phyloP scores from a whole-genome alignment of 179 eudicot species.

The Pouteria campechiana region DNA sequence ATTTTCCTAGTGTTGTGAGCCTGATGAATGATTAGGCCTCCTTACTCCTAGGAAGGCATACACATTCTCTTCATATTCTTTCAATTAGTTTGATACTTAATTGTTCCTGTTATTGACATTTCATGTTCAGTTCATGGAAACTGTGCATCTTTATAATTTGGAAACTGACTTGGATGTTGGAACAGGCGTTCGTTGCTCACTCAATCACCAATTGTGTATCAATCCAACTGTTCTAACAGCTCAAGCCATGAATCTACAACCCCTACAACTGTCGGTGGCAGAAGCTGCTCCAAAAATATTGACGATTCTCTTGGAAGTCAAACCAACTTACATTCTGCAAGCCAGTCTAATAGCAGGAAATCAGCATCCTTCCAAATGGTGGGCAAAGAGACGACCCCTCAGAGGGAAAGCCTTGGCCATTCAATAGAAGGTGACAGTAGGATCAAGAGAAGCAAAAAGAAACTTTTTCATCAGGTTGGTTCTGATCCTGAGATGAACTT shows the following conservation, averaged over 20 bases:
- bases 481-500: slow-evolving; percentile 43
- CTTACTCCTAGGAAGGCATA: no score
- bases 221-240: slow-evolving; percentile 11
- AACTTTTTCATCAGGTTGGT: slow-evolving; percentile 19
- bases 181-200: slow-evolving; percentile 84
- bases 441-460: slow-evolving; percentile 33
- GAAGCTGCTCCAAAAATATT: slow-evolving; percentile 17
- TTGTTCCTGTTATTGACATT: not conserved
- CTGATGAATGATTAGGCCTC: no score
- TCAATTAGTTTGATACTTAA: not conserved
- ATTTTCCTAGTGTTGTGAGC: no score
- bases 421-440: slow-evolving; percentile 9
- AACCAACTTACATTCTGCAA: slow-evolving; percentile 13
- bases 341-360: slow-evolving; percentile 19
- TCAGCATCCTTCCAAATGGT: slow-evolving; percentile 18
- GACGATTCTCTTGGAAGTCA: slow-evolving; percentile 16
- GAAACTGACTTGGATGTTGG: not conserved
- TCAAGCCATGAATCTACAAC: slow-evolving; percentile 29
- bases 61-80: not conserved
- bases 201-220: slow-evolving; percentile 62
- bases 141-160: no score
- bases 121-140: no score
- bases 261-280: slow-evolving; percentile 20
- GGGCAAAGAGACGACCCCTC: slow-evolving; percentile 11
- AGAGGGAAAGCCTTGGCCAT: slow-evolving; percentile 15